phyloP scores from a whole-genome alignment of 2,329 filamentous ascomycete genomes.

The Nemania serpens region DNA sequence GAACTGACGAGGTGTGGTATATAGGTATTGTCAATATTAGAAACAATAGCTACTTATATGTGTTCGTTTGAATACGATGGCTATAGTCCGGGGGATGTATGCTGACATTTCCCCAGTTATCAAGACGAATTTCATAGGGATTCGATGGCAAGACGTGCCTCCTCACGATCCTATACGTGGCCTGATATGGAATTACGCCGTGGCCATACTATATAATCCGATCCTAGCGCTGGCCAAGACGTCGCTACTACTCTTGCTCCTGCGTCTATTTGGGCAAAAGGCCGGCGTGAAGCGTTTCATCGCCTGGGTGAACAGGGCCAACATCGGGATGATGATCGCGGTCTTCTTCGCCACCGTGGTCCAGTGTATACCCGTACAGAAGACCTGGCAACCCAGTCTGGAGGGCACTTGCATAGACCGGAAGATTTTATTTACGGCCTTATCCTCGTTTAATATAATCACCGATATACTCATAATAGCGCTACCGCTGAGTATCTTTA shows the following conservation, averaged over 20 bases:
- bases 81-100: background rate
- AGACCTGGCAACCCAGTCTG: slow-evolving; percentile 39
- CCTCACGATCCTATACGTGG: slow-evolving; percentile 30
- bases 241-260: slow-evolving; percentile 52
- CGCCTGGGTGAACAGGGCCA: slow-evolving; percentile 42
- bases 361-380: slow-evolving; percentile 46
- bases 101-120: slow-evolving; percentile 28
- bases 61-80: slow-evolving; percentile 21
- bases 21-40: slow-evolving; percentile 31
- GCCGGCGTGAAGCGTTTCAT: slow-evolving; percentile 41
- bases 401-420: slow-evolving; percentile 42
- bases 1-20: background rate
- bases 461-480: slow-evolving; percentile 48
- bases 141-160: slow-evolving; percentile 28
- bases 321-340: slow-evolving; percentile 34
- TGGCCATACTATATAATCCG: slow-evolving; percentile 51
- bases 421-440: slow-evolving; percentile 41
- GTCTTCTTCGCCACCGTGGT: slow-evolving; percentile 45
- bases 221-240: slow-evolving; percentile 52
- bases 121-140: slow-evolving; percentile 34
- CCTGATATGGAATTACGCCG: slow-evolving; percentile 44
- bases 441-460: slow-evolving; percentile 46
- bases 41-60: slow-evolving; percentile 35
- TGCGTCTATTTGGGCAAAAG: slow-evolving; percentile 47
- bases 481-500: slow-evolving; percentile 49